Evolutionary conservation across 2,329 filamentous ascomycete genomes (phyloP).

Genomic region (Huntiella abstrusa): DNA sequence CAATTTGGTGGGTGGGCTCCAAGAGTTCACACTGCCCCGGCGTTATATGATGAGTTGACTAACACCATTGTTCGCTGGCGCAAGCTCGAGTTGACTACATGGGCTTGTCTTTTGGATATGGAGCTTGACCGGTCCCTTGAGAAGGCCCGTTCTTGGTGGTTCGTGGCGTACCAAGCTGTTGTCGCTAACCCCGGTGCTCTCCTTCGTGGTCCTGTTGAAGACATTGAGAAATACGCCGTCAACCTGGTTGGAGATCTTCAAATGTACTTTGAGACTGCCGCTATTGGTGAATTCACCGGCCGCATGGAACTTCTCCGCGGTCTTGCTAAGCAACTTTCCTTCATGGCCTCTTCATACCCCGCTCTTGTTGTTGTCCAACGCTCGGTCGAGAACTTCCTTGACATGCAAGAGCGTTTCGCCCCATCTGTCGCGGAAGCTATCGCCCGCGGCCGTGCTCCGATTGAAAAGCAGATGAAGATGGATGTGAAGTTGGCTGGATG

Average conservation of each 20-base stretch:
- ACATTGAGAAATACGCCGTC: conserved; percentile 40
- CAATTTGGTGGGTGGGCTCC: conserved; percentile 73
- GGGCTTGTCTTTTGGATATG: conserved; percentile 73
- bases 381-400: conserved; percentile 58
- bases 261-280: conserved; percentile 59
- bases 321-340: conserved; percentile 43
- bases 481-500: conserved; percentile 87
- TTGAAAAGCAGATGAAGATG: conserved; percentile 89
- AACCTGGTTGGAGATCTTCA: conserved; percentile 60
- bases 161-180: conserved; percentile 80
- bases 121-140: conserved; percentile 59
- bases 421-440: conserved; percentile 45
- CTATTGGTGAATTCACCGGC: conserved; percentile 60
- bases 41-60: conserved; percentile 60
- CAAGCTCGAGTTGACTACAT: conserved; percentile 76
- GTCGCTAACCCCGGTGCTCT: conserved; percentile 57
- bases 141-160: conserved; percentile 85
- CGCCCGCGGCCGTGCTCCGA: conserved; percentile 42
- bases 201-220: conserved; percentile 34
- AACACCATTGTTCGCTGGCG: conserved; percentile 74
- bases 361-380: conserved; percentile 37
- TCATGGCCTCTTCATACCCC: conserved; percentile 36
- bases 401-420: conserved; percentile 56
- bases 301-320: conserved; percentile 54
- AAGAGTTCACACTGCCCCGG: conserved; percentile 49